Conservation (phyloP, 2,329 filamentous ascomycete genomes). For the Zymoseptoria passerinii region DNA sequence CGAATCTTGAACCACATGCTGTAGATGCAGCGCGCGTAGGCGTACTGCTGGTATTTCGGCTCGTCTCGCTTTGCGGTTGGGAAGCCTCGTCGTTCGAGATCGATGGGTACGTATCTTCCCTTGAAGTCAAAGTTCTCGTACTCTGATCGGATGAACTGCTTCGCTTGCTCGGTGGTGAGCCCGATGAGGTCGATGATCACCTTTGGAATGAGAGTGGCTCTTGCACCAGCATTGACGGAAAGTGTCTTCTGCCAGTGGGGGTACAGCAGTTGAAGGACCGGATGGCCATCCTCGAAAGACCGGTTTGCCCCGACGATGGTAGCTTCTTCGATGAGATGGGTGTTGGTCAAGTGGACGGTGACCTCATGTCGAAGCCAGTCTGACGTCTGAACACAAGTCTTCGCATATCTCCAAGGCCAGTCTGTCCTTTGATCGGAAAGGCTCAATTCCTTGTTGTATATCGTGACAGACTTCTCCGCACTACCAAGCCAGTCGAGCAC, state of each 20-base stretch:
- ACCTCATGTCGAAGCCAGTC: conserved; percentile 46
- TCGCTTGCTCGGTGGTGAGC: conserved; percentile 31
- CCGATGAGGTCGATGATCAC: conserved; percentile 40
- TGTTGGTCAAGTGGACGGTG: conserved; percentile 35
- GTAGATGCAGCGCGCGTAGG: conserved; percentile 41
- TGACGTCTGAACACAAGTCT: conserved; percentile 41
- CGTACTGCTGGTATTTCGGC: conserved; percentile 41
- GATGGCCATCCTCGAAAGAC: conserved; percentile 40
- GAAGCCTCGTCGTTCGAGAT: conserved; percentile 40
- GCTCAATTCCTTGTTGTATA: conserved; percentile 42
- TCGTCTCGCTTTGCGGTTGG: conserved; percentile 24
- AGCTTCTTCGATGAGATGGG: conserved; percentile 17
- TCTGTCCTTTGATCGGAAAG: conserved; percentile 35
- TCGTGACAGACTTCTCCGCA: conserved; percentile 39
- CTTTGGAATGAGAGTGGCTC: conserved; percentile 38
- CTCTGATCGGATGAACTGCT: conserved; percentile 33
- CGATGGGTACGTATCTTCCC: conserved; percentile 39
- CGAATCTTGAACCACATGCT: conserved; percentile 39
- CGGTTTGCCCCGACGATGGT: conserved; percentile 16
- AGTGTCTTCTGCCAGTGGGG: conserved; percentile 47
- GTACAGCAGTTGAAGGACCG: conserved; percentile 37
- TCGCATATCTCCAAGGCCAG: conserved; percentile 48
- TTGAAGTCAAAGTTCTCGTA: conserved; percentile 41
- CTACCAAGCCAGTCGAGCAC: conserved; percentile 40
- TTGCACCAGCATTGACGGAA: conserved; percentile 42